Evolutionary conservation across 768 basidiomycete species (phyloP), one percentile per base, ranked within the genome.

Genomic region (Calocybe cyanea): DNA sequence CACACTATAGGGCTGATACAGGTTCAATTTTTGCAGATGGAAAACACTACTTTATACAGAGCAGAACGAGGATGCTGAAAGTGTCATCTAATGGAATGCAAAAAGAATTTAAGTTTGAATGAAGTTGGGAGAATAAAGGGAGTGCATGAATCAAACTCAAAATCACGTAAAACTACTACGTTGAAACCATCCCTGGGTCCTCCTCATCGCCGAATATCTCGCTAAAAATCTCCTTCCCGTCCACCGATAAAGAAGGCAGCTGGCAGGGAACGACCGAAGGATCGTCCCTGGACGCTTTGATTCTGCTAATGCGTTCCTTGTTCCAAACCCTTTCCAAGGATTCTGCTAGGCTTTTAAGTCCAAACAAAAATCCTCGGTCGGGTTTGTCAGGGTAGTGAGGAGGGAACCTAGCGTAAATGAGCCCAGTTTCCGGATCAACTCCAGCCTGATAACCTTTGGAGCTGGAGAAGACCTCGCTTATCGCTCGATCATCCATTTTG

Each of bases 341-440:
- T 53, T 77, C 76, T 9, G 87, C 76, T 23, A 98, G 65, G 60
- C 76, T 92, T 71, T 84, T 85, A 63, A 99, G 65, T 3, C 96
- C 96, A 60, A 87, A 89, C 23, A 97, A 65, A 66, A 98, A 98
- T 5, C 96, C 96, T 41, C 91, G 82, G 65, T 99, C 96, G 17
- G 96, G 89, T 61, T 86, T 77, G 34, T 87, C 81, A 1, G 86
- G 83, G 52, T 90, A 88, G 60, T 91, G 92, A 1, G 95, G 95
- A 3, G 93, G 94, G 65, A 96, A 99, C 36, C 92, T 81, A 23
- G 95, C 96, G 57, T 89, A 88, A 11, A 95, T 74, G 35, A 89
- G 66, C 2, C 94, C 92, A 2, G 83, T 89, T 53, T 81, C 81
- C 3, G 83, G 80, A 58, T 97, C 93, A 34, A 90, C 75, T 40